Evolutionary conservation across 2,329 filamentous ascomycete genomes (phyloP).

Genomic region (Colletotrichum euphorbiae): DNA sequence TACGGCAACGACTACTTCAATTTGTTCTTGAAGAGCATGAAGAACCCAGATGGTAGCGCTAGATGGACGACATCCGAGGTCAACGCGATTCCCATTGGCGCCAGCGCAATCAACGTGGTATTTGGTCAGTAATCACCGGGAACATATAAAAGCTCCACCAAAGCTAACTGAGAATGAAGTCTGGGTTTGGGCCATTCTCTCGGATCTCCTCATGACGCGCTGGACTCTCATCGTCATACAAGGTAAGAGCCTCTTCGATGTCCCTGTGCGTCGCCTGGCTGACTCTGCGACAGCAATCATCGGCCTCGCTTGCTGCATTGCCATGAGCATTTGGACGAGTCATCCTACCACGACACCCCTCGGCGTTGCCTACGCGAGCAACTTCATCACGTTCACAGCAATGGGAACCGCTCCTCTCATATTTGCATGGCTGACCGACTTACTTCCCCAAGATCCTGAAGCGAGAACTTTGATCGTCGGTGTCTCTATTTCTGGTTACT

Average conservation of each 20-base stretch:
- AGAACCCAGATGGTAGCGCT: slow-evolving; percentile 37
- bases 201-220: slow-evolving; percentile 60
- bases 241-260: slow-evolving; percentile 43
- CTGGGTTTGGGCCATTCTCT: slow-evolving; percentile 65
- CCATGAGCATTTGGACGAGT: slow-evolving; percentile 66
- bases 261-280: neutral
- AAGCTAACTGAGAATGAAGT: slow-evolving; percentile 47
- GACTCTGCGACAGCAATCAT: slow-evolving; percentile 49
- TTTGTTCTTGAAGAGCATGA: slow-evolving; percentile 37
- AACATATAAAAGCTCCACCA: too few species aligned
- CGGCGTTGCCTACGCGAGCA: slow-evolving; percentile 61
- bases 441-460: slow-evolving; percentile 60
- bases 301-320: slow-evolving; percentile 59
- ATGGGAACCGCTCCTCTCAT: slow-evolving; percentile 64
- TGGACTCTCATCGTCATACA: slow-evolving; percentile 64
- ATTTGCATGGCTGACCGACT: slow-evolving; percentile 63
- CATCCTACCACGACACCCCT: slow-evolving; percentile 56
- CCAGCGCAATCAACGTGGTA: slow-evolving; percentile 34
- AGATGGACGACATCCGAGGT: slow-evolving; percentile 33
- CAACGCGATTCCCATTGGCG: slow-evolving; percentile 34
- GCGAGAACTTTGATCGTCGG: slow-evolving; percentile 61
- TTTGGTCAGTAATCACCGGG: slow-evolving; percentile 34
- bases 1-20: slow-evolving; percentile 36
- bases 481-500: slow-evolving; percentile 61
- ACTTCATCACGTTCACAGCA: slow-evolving; percentile 61